Evolutionary conservation across 163 green algal species (phyloP), one percentile per base, ranked within the genome.

Genomic region (Smithsoniella earleae): DNA sequence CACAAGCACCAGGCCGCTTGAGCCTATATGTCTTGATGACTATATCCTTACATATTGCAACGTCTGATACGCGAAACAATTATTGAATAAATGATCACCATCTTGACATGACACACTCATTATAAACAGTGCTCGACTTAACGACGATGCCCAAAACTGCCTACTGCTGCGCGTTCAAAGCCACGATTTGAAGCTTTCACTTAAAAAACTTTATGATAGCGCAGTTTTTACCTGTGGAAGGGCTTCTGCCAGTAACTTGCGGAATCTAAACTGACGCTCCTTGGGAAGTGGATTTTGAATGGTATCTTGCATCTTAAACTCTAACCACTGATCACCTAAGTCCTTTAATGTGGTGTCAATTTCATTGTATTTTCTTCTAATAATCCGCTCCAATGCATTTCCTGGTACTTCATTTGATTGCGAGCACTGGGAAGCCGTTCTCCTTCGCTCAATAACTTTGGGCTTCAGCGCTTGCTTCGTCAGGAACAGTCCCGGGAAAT

Each of bases 221-320:
- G 40, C 40, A 10, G 13, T 49, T 49, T 49, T 10, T 13, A 69
- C 58, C 58, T 1, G 58, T 36, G 34, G 31, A 30, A 69, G 31
- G 58, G 58, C 58, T 0, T 69, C 58, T 33, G 58, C 28, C 58
- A 69, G 58, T 4, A 40, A 5, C 5, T 33, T 30, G 16, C 58
- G 30, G 20, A 69, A 69, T 4, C 34, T 30, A 13, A 69, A 69
- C 25, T 69, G n/a, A 22, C 34, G 31, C 30, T 33, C 27, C 16
- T 36, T 33, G 4, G 58, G 6, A 30, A 69, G 25, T 36, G 20
- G 20, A 49, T 10, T 13, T 13, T 49, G 40, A n/a, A 69, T 34
- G n/a, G 58, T n/a, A 34, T 69, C 58, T 38, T 69, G 58, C 6
- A 69, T 30, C 58, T 69, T 69, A 25, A 45, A 30, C 43, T 69